Evolutionary conservation across 345 rosid species (phyloP).

Genomic region (Streptanthus diversifolius): DNA sequence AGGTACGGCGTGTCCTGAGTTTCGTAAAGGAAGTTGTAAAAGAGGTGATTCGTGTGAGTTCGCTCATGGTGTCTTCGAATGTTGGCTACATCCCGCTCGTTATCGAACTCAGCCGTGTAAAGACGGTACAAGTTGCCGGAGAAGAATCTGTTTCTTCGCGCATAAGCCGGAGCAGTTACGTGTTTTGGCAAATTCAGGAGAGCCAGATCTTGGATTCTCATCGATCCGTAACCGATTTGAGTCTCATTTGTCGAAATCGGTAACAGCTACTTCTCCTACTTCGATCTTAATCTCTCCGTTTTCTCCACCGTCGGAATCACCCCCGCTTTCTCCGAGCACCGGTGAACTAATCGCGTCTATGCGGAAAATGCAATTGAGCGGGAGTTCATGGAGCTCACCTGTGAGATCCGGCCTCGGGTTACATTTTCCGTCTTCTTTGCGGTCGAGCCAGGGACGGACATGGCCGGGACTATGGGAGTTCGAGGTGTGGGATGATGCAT

Average conservation of each 20-base stretch:
- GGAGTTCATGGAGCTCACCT: conserved; percentile 40
- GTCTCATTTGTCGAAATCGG: conserved; percentile 21
- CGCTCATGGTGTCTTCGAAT: conserved; percentile 79
- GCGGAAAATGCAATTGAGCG: conserved; percentile 41
- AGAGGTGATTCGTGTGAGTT: conserved; percentile 56
- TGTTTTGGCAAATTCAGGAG: conserved; percentile 32
- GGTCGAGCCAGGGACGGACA: conserved; percentile 17
- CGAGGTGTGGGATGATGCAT: conserved; percentile 40
- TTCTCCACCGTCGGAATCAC: conserved; percentile 53
- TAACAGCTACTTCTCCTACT: conserved; percentile 42
- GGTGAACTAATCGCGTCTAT: conserved; percentile 39
- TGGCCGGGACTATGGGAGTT: conserved; percentile 16
- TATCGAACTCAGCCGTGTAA: conserved; percentile 87
- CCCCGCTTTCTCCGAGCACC: conserved; percentile 48
- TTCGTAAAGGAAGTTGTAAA: conserved; percentile 58
- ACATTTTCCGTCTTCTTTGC: conserved; percentile 38
- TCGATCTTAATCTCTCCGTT: conserved; percentile 42
- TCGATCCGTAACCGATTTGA: conserved; percentile 38
- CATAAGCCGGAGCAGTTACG: conserved; percentile 83
- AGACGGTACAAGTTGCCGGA: conserved; percentile 60
- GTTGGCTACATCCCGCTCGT: conserved; percentile 85
- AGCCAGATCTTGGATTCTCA: conserved; percentile 41
- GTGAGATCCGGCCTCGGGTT: conserved; percentile 35
- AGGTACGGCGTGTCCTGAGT: conserved; percentile 58
- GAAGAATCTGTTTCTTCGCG: conserved; percentile 82